phyloP scores from a whole-genome alignment of 352 stramenopile species.

The Plasmopara muralis region DNA sequence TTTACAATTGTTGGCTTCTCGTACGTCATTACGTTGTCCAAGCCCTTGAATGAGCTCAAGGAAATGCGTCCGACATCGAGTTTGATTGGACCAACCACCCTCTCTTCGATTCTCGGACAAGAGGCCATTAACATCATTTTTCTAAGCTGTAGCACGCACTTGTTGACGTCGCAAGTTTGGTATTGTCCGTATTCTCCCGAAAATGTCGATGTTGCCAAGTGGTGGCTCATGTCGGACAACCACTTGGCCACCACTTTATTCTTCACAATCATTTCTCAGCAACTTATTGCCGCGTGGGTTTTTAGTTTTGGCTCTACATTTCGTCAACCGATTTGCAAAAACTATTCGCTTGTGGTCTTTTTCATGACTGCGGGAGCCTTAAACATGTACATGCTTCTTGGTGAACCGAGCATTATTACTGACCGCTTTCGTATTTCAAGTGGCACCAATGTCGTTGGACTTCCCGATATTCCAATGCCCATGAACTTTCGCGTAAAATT shows the following conservation, averaged over 20 bases:
- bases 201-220: constrained; percentile 61
- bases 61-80: constrained; percentile 73
- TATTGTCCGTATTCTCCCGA: constrained; percentile 65
- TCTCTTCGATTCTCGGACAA: constrained; percentile 52
- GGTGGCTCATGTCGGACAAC: constrained; percentile 67
- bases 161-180: constrained; percentile 49
- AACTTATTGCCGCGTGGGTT: constrained; percentile 53
- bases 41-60: constrained; percentile 49
- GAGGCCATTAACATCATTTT: constrained; percentile 70
- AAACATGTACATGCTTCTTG: too few species aligned
- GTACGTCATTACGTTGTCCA: constrained; percentile 65
- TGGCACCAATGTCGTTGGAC: constrained; percentile 62
- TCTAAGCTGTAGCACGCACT: constrained; percentile 50
- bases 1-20: constrained; percentile 73
- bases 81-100: constrained; percentile 67
- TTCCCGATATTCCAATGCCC: constrained; percentile 65
- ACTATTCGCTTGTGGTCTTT: constrained; percentile 47
- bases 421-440: constrained; percentile 71
- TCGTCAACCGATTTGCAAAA: constrained; percentile 52
- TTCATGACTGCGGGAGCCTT: constrained; percentile 43
- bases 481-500: constrained; percentile 52
- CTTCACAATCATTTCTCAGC: constrained; percentile 59
- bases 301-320: constrained; percentile 57
- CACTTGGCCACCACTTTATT: constrained; percentile 53
- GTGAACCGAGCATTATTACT: constrained; percentile 28